Base-by-base conservation (phyloP, 345 rosid genomes). In the Euclidium syriacum region DNA sequence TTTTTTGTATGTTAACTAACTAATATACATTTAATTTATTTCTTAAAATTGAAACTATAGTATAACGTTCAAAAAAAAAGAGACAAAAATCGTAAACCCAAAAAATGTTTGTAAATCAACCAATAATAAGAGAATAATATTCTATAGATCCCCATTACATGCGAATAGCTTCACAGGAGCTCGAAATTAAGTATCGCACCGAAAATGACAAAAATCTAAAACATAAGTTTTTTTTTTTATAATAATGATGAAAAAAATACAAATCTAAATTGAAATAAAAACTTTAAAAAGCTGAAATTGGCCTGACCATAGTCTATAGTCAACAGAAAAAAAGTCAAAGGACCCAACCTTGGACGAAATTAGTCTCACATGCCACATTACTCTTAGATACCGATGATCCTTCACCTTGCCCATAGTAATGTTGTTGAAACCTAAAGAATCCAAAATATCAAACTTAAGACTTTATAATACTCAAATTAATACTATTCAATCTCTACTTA, bases 311-410 rank as follows among this genome's bases (percentile, higher is more conserved):
- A 11, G 53, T 46, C 14, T 64, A 8, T n/a, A 49, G 29, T 64
- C 47, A 56, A 71, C 60, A 32, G 4, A 5, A 39, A 39, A 35
- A 56, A 32, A 54, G 27, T 85, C 77, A 85, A 60, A 88, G 76
- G 58, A 84, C 78, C 96, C 96, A 89, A 68, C 87, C 88, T 26
- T 89, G 84, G 67, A 83, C 72, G 89, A 84, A 83, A 79, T 82
- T 84, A 50, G 94, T 86, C 77, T 83, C 90, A 54, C 69, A 50
- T 25, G 68, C 78, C 76, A 65, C 72, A 42, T 70, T 62, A 72
- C 52, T 75, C 75, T 78, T 85, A 27, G 75, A 30, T 42, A 58
- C 73, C 4, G 90, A 79, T 7, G 96, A 74, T 20, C 91, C 87
- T 73, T 86, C 96, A 58, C 75, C 91, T 55, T 70, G 75, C 69